These are phyloP conservation scores for Erythrobasidium hasegawianum DNA, from an alignment of 1,284 basidiomycete genomes.

Conservation along the genomic window DNA sequence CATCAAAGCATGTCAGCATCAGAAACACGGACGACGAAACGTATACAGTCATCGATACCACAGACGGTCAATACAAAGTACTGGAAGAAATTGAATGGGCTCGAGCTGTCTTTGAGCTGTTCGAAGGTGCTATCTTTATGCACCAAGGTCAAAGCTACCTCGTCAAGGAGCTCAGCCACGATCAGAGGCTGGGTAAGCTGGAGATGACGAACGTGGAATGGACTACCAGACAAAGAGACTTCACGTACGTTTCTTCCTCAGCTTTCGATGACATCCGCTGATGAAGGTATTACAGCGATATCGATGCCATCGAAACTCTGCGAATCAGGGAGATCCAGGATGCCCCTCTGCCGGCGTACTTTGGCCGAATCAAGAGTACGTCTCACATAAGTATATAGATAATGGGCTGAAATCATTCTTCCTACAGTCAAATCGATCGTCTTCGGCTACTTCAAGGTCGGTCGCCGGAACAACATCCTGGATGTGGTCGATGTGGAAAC, in stretches of 20 bases:
- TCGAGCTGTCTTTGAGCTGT: slow-evolving; percentile 75
- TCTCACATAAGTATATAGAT: too few species aligned
- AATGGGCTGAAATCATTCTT: too few species aligned
- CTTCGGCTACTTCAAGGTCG: slow-evolving; percentile 56
- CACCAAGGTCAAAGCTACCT: slow-evolving; percentile 72
- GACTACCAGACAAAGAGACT: slow-evolving; percentile 61
- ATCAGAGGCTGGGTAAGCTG: slow-evolving; percentile 67
- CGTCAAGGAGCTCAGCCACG: slow-evolving; percentile 74
- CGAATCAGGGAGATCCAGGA: slow-evolving; percentile 67
- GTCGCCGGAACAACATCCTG: slow-evolving; percentile 57
- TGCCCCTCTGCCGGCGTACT: slow-evolving; percentile 62
- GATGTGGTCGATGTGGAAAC: slow-evolving; percentile 76
- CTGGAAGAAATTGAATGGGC: slow-evolving; percentile 84
- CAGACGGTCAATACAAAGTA: slow-evolving; percentile 54
- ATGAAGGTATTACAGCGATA: slow-evolving; percentile 61
- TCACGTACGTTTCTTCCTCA: slow-evolving; percentile 41
- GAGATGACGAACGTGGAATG: slow-evolving; percentile 73
- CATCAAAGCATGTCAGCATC: slow-evolving; percentile 68
- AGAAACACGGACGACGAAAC: slow-evolving; percentile 72
- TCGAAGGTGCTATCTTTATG: slow-evolving; percentile 63
- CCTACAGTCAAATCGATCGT: slow-evolving; percentile 64
- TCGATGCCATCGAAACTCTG: slow-evolving; percentile 72
- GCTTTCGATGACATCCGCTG: neutral
- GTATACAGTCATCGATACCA: slow-evolving; percentile 69
- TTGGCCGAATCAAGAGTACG: slow-evolving; percentile 67